These are phyloP conservation scores for Ormosia emarginata DNA, from an alignment of 306 rosid genomes.

Conservation along the genomic window DNA sequence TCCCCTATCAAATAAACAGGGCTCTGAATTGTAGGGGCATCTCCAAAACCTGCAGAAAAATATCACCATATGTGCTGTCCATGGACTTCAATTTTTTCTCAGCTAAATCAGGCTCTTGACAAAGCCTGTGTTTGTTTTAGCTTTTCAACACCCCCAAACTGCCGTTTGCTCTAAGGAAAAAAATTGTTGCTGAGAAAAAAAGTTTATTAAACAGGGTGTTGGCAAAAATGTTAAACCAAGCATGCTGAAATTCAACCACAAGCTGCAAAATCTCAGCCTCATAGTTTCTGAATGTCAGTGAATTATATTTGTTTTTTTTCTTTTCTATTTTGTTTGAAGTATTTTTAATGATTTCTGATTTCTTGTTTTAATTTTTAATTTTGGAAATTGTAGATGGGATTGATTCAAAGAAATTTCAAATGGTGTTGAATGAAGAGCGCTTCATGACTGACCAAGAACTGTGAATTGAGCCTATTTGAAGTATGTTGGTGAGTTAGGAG, in stretches of 20 bases:
- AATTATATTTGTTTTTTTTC: not conserved
- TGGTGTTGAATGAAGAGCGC: constrained; percentile 19
- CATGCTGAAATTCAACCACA: constrained; percentile 10
- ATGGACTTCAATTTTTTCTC: constrained; percentile 35
- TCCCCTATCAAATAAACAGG: constrained; percentile 10
- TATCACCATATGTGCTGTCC: constrained; percentile 25
- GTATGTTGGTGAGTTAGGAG: constrained; percentile 46
- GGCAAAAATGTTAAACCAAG: not conserved
- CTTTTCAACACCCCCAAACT: not conserved
- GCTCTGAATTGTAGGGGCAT: constrained; percentile 28
- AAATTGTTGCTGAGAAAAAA: not conserved
- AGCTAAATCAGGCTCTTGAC: constrained; percentile 29
- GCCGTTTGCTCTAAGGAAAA: not conserved
- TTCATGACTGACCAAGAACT: constrained; percentile 37
- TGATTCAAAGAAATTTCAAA: constrained; percentile 35
- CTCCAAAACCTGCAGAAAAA: too few species aligned
- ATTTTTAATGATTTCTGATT: not conserved
- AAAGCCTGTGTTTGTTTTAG: not conserved
- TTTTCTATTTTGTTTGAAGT: not conserved
- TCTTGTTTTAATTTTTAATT: not conserved
- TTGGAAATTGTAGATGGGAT: constrained; percentile 26
- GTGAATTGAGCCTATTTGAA: constrained; percentile 34
- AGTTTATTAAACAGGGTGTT: not conserved
- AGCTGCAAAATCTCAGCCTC: constrained; percentile 40
- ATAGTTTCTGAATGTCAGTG: constrained; percentile 39